Evolutionary conservation across 768 basidiomycete genomes (phyloP).

Genomic region (Tylopilus subfusipes): DNA sequence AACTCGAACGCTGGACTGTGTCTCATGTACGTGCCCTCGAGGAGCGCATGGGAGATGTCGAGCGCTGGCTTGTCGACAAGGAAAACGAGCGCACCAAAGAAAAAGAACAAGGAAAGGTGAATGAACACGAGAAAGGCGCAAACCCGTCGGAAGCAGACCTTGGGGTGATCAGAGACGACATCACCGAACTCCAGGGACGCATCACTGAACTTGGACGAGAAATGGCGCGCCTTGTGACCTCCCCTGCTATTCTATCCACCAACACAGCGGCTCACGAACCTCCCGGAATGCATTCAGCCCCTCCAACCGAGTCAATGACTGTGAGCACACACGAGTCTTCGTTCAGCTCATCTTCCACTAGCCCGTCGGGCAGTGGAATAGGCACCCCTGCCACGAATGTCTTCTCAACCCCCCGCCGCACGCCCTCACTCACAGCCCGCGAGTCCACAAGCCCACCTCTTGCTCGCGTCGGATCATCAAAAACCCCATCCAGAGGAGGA

Average conservation of each 20-base stretch:
- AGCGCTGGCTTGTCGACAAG: slow-evolving; percentile 83
- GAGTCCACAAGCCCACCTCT: slow-evolving; percentile 67
- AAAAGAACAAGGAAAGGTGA: slow-evolving; percentile 37
- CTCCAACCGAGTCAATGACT: slow-evolving; percentile 48
- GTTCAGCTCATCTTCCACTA: slow-evolving; percentile 18
- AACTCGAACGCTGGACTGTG: slow-evolving; percentile 87
- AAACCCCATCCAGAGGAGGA: slow-evolving; percentile 23
- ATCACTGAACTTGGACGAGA: slow-evolving; percentile 74
- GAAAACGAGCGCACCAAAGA: slow-evolving; percentile 53
- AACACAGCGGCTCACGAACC: slow-evolving; percentile 45
- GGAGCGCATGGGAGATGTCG: slow-evolving; percentile 89
- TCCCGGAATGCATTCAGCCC: slow-evolving; percentile 42
- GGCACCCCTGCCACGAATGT: slow-evolving; percentile 11
- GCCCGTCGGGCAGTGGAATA: slow-evolving; percentile 13
- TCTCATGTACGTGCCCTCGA: slow-evolving; percentile 87
- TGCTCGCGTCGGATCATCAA: slow-evolving; percentile 42
- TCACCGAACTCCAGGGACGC: slow-evolving; percentile 70
- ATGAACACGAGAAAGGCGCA: slow-evolving; percentile 3
- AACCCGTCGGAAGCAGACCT: slow-evolving; percentile 38
- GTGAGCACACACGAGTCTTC: slow-evolving; percentile 29
- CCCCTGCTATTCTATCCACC: slow-evolving; percentile 43
- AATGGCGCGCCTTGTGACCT: slow-evolving; percentile 68
- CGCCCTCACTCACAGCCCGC: slow-evolving; percentile 42
- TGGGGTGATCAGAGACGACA: slow-evolving; percentile 58
- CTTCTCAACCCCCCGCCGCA: slow-evolving; percentile 30